Percentiles rank a stretch among this genome's conserved stretches.
Evolutionary conservation across 2,329 filamentous ascomycete species (phyloP).

Genomic region (Parascedosporium putredinis): DNA sequence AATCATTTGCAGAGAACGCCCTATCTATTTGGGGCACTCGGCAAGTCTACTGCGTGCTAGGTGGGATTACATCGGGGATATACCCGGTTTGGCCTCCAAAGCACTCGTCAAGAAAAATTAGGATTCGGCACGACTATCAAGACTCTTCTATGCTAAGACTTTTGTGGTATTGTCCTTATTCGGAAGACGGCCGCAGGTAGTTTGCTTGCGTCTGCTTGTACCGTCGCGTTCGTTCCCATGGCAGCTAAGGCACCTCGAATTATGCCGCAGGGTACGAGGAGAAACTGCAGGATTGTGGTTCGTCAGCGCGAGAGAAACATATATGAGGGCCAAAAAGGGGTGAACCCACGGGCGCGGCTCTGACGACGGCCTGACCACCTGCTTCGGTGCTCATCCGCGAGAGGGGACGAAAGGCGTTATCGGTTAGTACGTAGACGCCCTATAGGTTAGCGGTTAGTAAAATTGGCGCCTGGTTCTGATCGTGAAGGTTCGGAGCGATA

Average conservation of each 20-base stretch:
- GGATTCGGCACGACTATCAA: too few relatives aligned
- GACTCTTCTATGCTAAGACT: conserved; percentile 39
- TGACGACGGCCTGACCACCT: conserved; percentile 59
- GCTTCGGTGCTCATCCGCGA: conserved; percentile 78
- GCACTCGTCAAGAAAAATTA: too few relatives aligned
- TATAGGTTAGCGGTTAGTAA: conserved; percentile 19
- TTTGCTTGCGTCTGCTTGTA: conserved; percentile 82
- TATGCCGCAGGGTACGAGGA: conserved; percentile 92
- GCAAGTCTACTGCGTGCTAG: background rate
- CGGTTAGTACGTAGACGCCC: conserved; percentile 93
- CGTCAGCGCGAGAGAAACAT: too few relatives aligned
- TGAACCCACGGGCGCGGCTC: conserved; percentile 65
- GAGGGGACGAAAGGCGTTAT: conserved; percentile 83
- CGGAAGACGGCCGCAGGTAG: conserved; percentile 87
- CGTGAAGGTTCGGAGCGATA: background rate
- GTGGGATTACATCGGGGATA: too few relatives aligned
- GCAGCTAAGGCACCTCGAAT: conserved; percentile 87
- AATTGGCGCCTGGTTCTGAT: background rate
- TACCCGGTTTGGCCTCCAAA: too few relatives aligned
- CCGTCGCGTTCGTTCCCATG: conserved; percentile 80
- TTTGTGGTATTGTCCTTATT: conserved; percentile 71
- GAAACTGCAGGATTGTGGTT: conserved; percentile 51
- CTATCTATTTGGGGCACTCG: background rate
- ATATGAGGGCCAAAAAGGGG: conserved; percentile 5
- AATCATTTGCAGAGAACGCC: background rate